A percentile compares a stretch with the other conserved stretches of the same genome.
These are phyloP conservation scores for Penicillium brasilianum DNA, from an alignment of 2,329 filamentous ascomycete genomes.

Conservation along the genomic window DNA sequence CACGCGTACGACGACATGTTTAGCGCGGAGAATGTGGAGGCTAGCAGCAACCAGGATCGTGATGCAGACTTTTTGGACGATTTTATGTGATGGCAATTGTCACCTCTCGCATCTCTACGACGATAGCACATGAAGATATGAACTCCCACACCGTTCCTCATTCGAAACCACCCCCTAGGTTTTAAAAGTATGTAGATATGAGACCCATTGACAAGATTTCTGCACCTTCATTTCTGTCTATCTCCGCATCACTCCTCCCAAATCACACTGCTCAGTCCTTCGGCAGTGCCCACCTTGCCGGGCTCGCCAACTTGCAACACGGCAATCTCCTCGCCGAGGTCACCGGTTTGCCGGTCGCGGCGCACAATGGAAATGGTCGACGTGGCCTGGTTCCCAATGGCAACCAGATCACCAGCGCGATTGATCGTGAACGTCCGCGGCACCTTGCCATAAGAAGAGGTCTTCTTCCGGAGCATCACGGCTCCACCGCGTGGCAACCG, in stretches of 20 bases:
- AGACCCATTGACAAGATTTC: background rate
- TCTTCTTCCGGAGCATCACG: conserved; percentile 61
- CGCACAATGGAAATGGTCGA: conserved; percentile 65
- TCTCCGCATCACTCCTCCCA: conserved; percentile 36
- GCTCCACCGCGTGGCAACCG: conserved; percentile 62
- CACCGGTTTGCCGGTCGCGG: conserved; percentile 64
- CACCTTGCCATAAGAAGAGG: conserved; percentile 66
- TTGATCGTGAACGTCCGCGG: conserved; percentile 74
- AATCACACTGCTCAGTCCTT: conserved; percentile 44
- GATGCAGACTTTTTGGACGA: conserved; percentile 78
- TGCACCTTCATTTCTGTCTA: background rate
- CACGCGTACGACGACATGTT: conserved; percentile 96
- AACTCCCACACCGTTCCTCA: background rate
- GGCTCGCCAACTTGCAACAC: conserved; percentile 37
- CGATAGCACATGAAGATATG: conserved; percentile 21
- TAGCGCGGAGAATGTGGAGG: conserved; percentile 77
- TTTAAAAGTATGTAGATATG: conserved; percentile 15
- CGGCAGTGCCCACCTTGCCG: conserved; percentile 31
- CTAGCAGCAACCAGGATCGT: conserved; percentile 83
- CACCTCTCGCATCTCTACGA: background rate
- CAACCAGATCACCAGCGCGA: conserved; percentile 65
- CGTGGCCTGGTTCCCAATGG: conserved; percentile 68
- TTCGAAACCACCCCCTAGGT: background rate
- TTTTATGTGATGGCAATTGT: conserved; percentile 72
- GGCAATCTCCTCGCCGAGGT: conserved; percentile 54